Evolutionary conservation across 2,329 filamentous ascomycete species (phyloP).

Genomic region (Colletotrichum sp.): DNA sequence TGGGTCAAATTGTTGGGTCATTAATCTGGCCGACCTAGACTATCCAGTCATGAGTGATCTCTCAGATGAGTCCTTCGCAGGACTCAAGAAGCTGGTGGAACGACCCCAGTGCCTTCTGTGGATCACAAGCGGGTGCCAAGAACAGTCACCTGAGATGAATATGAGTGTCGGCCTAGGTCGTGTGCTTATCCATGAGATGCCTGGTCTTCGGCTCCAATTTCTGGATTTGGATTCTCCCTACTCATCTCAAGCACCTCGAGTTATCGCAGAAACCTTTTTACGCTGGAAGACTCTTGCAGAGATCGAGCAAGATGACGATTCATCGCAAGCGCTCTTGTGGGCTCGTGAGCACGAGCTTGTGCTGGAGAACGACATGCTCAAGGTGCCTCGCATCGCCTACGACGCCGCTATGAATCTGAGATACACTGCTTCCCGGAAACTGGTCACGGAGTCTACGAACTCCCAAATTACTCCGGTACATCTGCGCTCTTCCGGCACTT

Average conservation of each 20-base stretch:
- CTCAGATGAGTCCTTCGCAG: conserved; percentile 26
- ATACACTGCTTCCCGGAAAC: background rate
- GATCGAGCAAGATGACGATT: background rate
- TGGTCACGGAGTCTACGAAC: background rate
- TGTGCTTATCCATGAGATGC: background rate
- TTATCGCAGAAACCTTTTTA: background rate
- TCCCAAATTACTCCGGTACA: background rate
- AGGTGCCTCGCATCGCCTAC: background rate
- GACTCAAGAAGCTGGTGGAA: conserved; percentile 20
- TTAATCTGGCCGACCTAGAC: conserved; percentile 4
- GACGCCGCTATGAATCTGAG: background rate
- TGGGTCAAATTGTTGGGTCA: background rate
- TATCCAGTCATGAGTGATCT: conserved; percentile 34
- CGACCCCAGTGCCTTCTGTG: conserved; percentile 20
- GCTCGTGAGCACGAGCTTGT: background rate
- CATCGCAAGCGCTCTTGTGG: background rate
- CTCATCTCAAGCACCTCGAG: background rate
- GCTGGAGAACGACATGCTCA: background rate
- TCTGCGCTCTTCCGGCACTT: background rate
- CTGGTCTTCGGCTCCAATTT: background rate
- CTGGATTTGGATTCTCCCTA: background rate
- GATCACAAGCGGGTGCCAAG: conserved; percentile 21
- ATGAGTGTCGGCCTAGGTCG: conserved; percentile 17
- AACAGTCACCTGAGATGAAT: conserved; percentile 18
- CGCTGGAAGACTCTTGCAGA: background rate